Percentiles rank a stretch among this genome's conserved stretches.
Conservation (phyloP, 2,329 filamentous ascomycete genomes). For the Atkinsonella hypoxylon region DNA sequence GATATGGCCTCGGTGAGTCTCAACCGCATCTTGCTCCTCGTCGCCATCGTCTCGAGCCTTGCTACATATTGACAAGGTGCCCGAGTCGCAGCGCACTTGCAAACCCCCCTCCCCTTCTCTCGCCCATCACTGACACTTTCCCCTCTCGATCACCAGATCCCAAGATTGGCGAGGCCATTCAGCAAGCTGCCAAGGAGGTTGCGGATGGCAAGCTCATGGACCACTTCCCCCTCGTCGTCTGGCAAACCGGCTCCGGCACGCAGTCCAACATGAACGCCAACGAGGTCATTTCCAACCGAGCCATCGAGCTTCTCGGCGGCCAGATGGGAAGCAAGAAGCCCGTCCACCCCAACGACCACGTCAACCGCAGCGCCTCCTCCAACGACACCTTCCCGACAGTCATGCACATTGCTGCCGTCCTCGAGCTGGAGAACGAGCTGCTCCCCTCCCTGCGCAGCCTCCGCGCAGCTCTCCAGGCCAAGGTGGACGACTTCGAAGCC, state of each 20-base stretch:
- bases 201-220: constrained; percentile 87
- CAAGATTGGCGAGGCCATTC: constrained; percentile 82
- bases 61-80: background rate
- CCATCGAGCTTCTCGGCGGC: constrained; percentile 93
- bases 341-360: constrained; percentile 98
- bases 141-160: constrained; percentile 25
- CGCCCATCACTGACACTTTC: too few species aligned
- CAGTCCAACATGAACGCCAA: constrained; percentile 99
- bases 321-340: constrained; percentile 95
- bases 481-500: constrained; percentile 75
- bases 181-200: constrained; percentile 88
- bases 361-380: constrained; percentile 97
- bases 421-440: constrained; percentile 80
- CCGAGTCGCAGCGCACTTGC: background rate
- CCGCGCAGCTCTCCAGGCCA: constrained; percentile 72
- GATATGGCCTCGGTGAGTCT: constrained; percentile 63
- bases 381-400: constrained; percentile 99
- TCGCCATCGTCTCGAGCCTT: background rate
- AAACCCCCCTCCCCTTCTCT: background rate
- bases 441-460: constrained; percentile 74
- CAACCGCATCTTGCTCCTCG: background rate
- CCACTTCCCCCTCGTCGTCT: constrained; percentile 97
- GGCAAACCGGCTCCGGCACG: constrained; percentile 97
- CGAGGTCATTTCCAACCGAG: constrained; percentile 98
- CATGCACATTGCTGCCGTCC: constrained; percentile 97